Conservation (phyloP, 352 stramenopile species). For the Globisporangium camurandrum region DNA sequence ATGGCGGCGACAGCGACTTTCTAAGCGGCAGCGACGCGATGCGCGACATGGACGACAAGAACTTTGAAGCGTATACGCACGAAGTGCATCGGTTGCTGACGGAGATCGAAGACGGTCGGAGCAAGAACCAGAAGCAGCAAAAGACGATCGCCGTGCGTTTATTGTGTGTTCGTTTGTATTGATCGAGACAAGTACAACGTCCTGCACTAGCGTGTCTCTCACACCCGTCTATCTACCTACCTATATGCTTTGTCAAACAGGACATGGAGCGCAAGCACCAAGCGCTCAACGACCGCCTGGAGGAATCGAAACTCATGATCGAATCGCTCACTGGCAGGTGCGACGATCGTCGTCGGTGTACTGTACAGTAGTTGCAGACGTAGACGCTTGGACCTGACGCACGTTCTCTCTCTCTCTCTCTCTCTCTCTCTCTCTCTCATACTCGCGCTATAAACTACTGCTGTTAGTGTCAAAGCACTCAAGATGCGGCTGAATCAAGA, state of each 20-base stretch:
- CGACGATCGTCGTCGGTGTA: not conserved
- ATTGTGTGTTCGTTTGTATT: not conserved
- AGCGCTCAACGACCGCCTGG: conserved; percentile 41
- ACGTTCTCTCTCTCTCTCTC: no score
- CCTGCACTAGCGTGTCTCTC: no score
- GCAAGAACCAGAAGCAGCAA: conserved; percentile 48
- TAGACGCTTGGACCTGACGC: no score
- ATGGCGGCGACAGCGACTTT: conserved; percentile 4
- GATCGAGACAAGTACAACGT: no score
- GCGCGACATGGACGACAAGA: conserved; percentile 47
- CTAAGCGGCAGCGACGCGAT: not conserved
- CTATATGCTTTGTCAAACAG: conserved; percentile 10
- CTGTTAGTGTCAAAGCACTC: conserved; percentile 46
- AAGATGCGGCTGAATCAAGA: conserved; percentile 70
- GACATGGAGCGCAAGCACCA: conserved; percentile 69
- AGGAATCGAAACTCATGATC: conserved; percentile 63
- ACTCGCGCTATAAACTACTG: no score
- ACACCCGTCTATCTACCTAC: no score
- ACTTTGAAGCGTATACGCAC: conserved; percentile 64
- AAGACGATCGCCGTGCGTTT: conserved; percentile 52
- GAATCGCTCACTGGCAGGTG: conserved; percentile 62
- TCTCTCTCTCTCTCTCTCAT: no score
- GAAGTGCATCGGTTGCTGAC: conserved; percentile 53
- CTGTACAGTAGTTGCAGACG: no score
- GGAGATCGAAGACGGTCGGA: conserved; percentile 58